These are phyloP conservation scores for Lipomyces spencermartinsiae DNA, from an alignment of 805 yeast genomes.

Conservation along the genomic window DNA sequence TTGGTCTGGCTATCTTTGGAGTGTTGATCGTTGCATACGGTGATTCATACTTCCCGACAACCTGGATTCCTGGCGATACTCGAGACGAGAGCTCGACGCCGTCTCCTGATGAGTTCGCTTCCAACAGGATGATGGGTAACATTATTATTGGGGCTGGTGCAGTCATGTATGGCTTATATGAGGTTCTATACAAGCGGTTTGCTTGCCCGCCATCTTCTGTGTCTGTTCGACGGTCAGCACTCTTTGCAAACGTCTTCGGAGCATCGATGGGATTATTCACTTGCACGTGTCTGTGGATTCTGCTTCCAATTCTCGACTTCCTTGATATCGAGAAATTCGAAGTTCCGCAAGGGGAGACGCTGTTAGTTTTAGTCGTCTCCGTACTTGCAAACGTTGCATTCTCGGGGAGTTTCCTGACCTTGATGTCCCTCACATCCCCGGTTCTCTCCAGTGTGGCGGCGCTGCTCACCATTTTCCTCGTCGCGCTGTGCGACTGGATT, in stretches of 20 bases:
- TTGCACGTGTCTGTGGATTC: slow-evolving; percentile 54
- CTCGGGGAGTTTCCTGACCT: slow-evolving; percentile 71
- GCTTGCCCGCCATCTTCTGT: slow-evolving; percentile 76
- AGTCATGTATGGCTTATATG: slow-evolving; percentile 58
- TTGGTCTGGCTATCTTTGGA: slow-evolving; percentile 72
- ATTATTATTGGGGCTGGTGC: slow-evolving; percentile 68
- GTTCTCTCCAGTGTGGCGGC: slow-evolving; percentile 74
- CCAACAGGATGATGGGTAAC: slow-evolving; percentile 59
- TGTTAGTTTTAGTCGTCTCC: slow-evolving; percentile 59
- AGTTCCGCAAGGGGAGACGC: slow-evolving; percentile 53
- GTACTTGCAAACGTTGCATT: slow-evolving; percentile 68
- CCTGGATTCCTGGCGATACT: not conserved
- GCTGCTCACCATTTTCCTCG: slow-evolving; percentile 75
- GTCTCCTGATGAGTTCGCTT: slow-evolving; percentile 38
- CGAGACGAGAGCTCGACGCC: slow-evolving; percentile 6
- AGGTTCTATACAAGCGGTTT: slow-evolving; percentile 76
- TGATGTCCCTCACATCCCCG: slow-evolving; percentile 86
- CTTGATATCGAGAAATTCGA: slow-evolving; percentile 64
- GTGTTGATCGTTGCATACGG: slow-evolving; percentile 78
- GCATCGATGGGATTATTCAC: slow-evolving; percentile 69
- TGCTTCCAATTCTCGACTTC: slow-evolving; percentile 58
- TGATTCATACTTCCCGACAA: slow-evolving; percentile 20
- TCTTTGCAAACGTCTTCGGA: slow-evolving; percentile 81
- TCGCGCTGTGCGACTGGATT: slow-evolving; percentile 77
- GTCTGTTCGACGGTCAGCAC: slow-evolving; percentile 70